Base-by-base conservation (phyloP, 305 asterid species). In the Petunia hybrid region DNA sequence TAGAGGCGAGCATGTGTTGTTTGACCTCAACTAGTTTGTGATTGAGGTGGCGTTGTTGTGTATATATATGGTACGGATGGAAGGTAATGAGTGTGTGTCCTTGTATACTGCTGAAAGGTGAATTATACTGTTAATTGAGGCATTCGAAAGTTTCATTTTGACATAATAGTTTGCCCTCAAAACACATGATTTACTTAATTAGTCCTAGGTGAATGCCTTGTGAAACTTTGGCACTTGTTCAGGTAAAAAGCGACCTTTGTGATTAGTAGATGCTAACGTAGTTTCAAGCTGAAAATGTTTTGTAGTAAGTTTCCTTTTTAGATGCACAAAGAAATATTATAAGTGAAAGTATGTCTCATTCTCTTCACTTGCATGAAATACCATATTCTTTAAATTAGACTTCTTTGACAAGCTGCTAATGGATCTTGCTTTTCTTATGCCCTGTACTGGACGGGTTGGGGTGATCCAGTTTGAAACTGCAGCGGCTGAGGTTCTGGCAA, bases 401-500 rank as follows among this genome's bases (percentile, higher is more conserved):
- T 38, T 5, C 7, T 51, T 74, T 10, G 38, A 74, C 46, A 74
- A 51, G 46, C 48, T 48, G 53, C 48, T 48, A n/a, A 6, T 79
- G 55, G n/a, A 14, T 79, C 41, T 66, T 64, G n/a, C 35, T 79
- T 42, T 65, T 56, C 62, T 59, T 65, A 16, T 16, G 16, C 66
- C 64, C 13, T 53, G 14, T 53, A 53, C n/a, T 53, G 57, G 57
- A 43, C 43, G 77, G 60, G 38, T 69, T 60, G 36, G 66, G 84
- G 48, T 38, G 79, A 55, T 69, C 65, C 89, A 96, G 99, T 93
- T 96, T 81, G 99, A 96, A 87, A 91, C 91, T 74, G 99, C 98
- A 6, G 98, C 98, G 46, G 94, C 97, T 31, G 98, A 93, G 82
- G 98, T 96, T 84, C 89, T 96, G 78, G 90, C 93, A 8, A 87